Evolutionary conservation across 176 grass and related monocot genomes (phyloP).

Genomic region (Oryza punctata): DNA sequence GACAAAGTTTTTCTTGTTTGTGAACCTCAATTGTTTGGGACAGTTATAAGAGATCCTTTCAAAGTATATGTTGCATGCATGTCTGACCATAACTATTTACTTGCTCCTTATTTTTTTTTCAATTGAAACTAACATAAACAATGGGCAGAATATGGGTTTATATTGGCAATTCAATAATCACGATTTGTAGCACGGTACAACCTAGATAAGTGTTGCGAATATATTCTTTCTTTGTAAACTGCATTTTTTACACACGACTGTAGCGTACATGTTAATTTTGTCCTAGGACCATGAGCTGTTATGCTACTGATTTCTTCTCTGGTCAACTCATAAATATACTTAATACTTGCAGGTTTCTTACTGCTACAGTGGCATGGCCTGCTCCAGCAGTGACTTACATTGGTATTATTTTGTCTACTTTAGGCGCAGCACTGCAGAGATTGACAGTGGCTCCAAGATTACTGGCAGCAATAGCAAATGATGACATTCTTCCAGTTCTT

Average conservation of each 20-base stretch:
- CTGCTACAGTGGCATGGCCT: conserved; percentile 95
- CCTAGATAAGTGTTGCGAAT: background rate
- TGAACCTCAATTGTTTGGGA: background rate
- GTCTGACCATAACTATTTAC: background rate
- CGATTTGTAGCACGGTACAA: background rate
- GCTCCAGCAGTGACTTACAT: conserved; percentile 91
- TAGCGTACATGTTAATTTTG: background rate
- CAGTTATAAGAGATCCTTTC: background rate
- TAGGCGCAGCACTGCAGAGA: conserved; percentile 94
- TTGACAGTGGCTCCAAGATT: conserved; percentile 94
- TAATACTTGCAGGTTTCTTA: conserved; percentile 74
- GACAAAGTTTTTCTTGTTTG: conserved; percentile 7
- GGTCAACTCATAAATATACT: conserved; percentile 38
- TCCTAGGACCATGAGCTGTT: background rate
- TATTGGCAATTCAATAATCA: background rate
- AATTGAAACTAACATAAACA: conserved; percentile 23
- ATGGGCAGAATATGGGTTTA: background rate
- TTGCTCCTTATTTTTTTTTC: background rate
- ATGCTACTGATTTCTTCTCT: conserved; percentile 8
- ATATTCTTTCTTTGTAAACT: background rate
- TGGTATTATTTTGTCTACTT: conserved; percentile 94
- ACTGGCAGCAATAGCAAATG: conserved; percentile 95
- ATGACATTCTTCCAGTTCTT: conserved; percentile 95
- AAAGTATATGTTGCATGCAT: background rate
- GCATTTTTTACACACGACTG: too few species aligned